phyloP scores from a whole-genome alignment of 352 stramenopile species.

The Aphanomyces astaci region DNA sequence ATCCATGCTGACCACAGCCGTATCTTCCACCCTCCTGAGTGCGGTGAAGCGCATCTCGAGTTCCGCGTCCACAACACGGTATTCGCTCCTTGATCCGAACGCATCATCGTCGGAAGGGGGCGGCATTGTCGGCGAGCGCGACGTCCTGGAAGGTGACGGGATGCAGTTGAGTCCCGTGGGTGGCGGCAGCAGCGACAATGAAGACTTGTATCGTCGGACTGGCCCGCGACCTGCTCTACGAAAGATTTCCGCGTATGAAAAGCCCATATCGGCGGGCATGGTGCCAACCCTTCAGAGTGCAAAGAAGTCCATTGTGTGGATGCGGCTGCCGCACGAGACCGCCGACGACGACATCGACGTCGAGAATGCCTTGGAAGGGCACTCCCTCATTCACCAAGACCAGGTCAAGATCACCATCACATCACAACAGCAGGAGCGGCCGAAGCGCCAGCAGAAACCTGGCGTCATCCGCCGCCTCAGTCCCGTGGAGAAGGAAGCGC shows the following conservation, averaged over 20 bases:
- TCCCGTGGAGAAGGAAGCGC: conserved; percentile 73
- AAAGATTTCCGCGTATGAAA: conserved; percentile 66
- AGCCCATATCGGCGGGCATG: conserved; percentile 41
- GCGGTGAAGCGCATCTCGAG: conserved; percentile 25
- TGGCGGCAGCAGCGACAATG: conserved; percentile 27
- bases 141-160: conserved; percentile 73
- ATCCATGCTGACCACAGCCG: conserved; percentile 1
- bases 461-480: conserved; percentile 75
- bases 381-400: conserved; percentile 39
- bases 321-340: conserved; percentile 65
- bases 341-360: conserved; percentile 58
- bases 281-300: conserved; percentile 27
- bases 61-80: not conserved
- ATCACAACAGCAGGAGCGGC: conserved; percentile 41
- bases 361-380: conserved; percentile 44
- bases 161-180: conserved; percentile 73
- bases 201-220: conserved; percentile 46
- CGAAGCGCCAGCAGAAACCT: conserved; percentile 56
- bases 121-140: conserved; percentile 33
- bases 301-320: conserved; percentile 57
- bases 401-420: conserved; percentile 48
- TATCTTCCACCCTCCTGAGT: conserved; percentile 14
- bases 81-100: conserved; percentile 29
- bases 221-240: conserved; percentile 56
- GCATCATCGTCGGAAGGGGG: conserved; percentile 45